Base-by-base conservation (phyloP, 495 filamentous ascomycete genomes). In the Xylaria grammica region DNA sequence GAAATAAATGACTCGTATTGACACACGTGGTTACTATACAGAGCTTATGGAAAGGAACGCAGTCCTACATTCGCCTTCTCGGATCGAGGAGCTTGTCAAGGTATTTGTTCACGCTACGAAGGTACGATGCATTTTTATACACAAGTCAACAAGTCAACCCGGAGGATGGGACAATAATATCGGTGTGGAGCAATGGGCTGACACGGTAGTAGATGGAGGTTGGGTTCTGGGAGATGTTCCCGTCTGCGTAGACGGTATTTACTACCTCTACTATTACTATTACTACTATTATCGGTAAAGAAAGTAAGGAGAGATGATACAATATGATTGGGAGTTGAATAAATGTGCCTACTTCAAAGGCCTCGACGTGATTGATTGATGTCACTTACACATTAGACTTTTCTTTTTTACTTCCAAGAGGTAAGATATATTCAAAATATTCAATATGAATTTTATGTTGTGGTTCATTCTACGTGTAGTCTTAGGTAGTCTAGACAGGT, bases 71-170 rank as follows among this genome's bases (percentile, higher is more conserved):
- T 92, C 90, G 4, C 86, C 89, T 0, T 80, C 81, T 56, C 81
- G 92, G 49, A 86, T 97, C 69, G 92, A 95, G 60, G 89, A 96
- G 72, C 76, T 96, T 62, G 89, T 92, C 19, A 79, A 82, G 57
- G 90, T 97, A 49, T 97, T 97, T 73, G 85, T 93, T 50, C 90
- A 91, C 66, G 91, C 91, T 26, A 96, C 92, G 3, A 92, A 86
- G 79, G 87, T 90, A 69, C 75, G 81, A 66, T 29, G 20, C 26
- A 7, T 55, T 3, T 48, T 17, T 52, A 6, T 27, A 20, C 42
- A 50, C 6, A 19, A 11, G 2, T 53, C 8, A 3, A 19, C 2
- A 4, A 15, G 17, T n/a, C n/a, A n/a, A n/a, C n/a, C n/a, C n/a
- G n/a, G n/a, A n/a, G 26, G 48, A 51, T 29, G 24, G 48, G 20